Evolutionary conservation across 1,284 basidiomycete species (phyloP).

Genomic region (Apiotrichum gamsii): DNA sequence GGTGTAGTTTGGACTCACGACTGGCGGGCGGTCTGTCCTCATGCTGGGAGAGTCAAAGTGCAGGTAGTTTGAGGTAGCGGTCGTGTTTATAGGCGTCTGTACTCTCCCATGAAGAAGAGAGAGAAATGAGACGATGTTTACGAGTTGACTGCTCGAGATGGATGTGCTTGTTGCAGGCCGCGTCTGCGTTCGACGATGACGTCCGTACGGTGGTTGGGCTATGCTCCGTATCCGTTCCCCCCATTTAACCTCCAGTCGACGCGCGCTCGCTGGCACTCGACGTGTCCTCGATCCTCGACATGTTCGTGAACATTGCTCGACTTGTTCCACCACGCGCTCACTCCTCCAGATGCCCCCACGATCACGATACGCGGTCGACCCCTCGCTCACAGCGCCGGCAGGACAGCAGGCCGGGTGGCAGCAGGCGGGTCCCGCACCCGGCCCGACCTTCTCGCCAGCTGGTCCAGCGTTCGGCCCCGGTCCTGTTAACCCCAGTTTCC

Average conservation of each 20-base stretch:
- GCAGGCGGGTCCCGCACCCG: neutral
- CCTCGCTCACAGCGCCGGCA: conserved; percentile 32
- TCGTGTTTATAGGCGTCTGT: too few species aligned
- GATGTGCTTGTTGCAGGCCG: too few species aligned
- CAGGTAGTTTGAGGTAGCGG: too few species aligned
- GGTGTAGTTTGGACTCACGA: too few species aligned
- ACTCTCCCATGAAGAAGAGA: too few species aligned
- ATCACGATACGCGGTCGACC: conserved; percentile 46
- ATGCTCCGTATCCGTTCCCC: neutral
- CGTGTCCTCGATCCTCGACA: conserved; percentile 1
- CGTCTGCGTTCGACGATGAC: too few species aligned
- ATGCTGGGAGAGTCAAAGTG: too few species aligned
- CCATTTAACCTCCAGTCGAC: neutral
- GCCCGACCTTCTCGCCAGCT: neutral
- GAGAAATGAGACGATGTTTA: too few species aligned
- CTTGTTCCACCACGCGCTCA: neutral
- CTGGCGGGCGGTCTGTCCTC: too few species aligned
- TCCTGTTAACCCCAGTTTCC: conserved; percentile 6
- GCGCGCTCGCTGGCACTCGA: neutral
- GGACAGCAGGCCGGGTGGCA: neutral
- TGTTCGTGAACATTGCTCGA: neutral
- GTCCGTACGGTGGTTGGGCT: too few species aligned
- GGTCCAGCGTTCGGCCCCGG: neutral
- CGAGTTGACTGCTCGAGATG: too few species aligned
- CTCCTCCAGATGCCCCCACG: conserved; percentile 42